Base-by-base conservation (phyloP, 2,329 filamentous ascomycete genomes). In the Calycina marina region DNA sequence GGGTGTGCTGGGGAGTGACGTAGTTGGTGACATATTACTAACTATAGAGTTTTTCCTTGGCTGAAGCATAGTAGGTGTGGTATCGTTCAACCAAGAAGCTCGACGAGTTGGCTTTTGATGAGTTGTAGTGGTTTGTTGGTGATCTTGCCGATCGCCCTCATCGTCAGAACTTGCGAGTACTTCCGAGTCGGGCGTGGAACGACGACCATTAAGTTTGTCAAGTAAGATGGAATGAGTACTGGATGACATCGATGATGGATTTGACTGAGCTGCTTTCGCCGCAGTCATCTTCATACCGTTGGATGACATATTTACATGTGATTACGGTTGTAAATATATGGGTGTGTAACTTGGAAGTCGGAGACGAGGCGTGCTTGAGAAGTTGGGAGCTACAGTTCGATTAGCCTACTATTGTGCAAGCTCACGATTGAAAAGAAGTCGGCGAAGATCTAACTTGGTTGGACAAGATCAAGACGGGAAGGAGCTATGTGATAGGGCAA, bases 81-180 rank as follows among this genome's bases (percentile, higher is more conserved):
- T 78, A 47, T 93, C 86, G 51, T 85, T 88, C 37, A 93, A 60
- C 82, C 85, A 93, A 24, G 83, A 92, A 28, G 80, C 69, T 41
- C 83, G 72, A 34, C 82, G 72, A 15, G 67, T 68, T 28, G 78
- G 71, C 46, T 76, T 81, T 30, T 59, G 66, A 30, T 60, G 67
- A 45, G 61, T 69, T 34, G 54, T 50, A 38, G 53, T 52, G 47
- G 56, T 58, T 46, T 64, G 63, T 41, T 58, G 58, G 47, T 51
- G 55, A 36, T 67, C 69, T 44, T 70, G 62, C 27, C 64, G 64
- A 39, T 93, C 80, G 36, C 63, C 68, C 56, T 98, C 90, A 54
- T 96, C 90, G 55, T 96, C 90, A 9, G 86, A 94, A 44, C 88
- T 96, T 32, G 80, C 85, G 38, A 96, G 62, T 31, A 83, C 88